Base-by-base conservation (phyloP, 2,329 filamentous ascomycete species). In the Decorospora gaudefroyi region DNA sequence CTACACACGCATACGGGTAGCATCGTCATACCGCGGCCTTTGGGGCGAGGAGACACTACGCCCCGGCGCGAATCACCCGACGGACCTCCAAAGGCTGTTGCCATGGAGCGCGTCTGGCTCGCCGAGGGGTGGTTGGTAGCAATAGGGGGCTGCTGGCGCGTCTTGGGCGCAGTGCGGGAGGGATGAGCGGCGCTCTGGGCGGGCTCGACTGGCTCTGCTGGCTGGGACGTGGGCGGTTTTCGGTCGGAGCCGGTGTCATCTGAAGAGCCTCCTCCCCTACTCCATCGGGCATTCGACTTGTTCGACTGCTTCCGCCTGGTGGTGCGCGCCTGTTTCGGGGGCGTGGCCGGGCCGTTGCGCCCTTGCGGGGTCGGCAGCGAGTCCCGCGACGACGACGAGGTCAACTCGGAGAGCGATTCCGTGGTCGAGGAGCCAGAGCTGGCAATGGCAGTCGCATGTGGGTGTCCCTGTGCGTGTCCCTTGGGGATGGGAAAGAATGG, bases 31-130 rank as follows among this genome's bases (percentile, higher is more conserved):
- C 69, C 70, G 58, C 72, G 70, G 49, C 70, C 71, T 61, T 73
- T 73, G 23, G 71, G 71, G 47, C 72, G 65, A 54, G 72, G 72
- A 64, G 72, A 74, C 31, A 68, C 57, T 30, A 73, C 65, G 43
- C 63, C 68, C 43, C 71, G 65, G 53, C 72, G 70, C 59, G 68
- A 61, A 58, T 73, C 71, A 53, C 66, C 67, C 53, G 69, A 61
- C 49, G 65, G 55, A 49, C 47, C 64, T 22, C 64, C 64, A 62
- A 69, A 70, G 35, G 59, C 53, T 51, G 66, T 63, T 55, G 67
- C 66, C 67, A 70, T 70, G 49, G 63, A 68, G 52, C 57, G 62
- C 46, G 47, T 51, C 42, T 64, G 53, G 21, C 46, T 54, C 10
- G 30, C 41, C 5, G 51, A 30, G 16, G 55, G 25, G 51, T 40